Conservation (phyloP, 2,329 filamentous ascomycete species). For the Talaromyces verruculosus region DNA sequence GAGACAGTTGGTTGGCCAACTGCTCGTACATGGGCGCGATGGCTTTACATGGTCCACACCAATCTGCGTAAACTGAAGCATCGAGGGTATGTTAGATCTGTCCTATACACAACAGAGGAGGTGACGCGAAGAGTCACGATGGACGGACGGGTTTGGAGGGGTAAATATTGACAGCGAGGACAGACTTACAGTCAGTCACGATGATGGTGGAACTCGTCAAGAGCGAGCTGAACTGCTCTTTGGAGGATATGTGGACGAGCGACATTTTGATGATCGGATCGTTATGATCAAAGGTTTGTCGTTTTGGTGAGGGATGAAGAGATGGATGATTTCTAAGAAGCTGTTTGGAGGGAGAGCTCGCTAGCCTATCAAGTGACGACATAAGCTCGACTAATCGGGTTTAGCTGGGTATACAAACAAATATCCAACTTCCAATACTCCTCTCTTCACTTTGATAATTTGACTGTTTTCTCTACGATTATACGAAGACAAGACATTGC, state of each 20-base stretch:
- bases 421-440: neutral
- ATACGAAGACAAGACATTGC: no score
- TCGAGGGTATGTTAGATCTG: neutral
- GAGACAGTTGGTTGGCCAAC: slow-evolving; percentile 69
- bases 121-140: neutral
- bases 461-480: neutral
- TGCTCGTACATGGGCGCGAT: slow-evolving; percentile 82
- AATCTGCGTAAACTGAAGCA: slow-evolving; percentile 76
- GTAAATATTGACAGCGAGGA: neutral
- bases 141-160: slow-evolving; percentile 9
- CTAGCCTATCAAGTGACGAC: slow-evolving; percentile 13
- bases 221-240: slow-evolving; percentile 65
- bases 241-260: slow-evolving; percentile 60
- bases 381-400: slow-evolving; percentile 9
- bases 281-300: neutral
- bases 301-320: neutral
- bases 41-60: slow-evolving; percentile 79
- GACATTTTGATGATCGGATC: slow-evolving; percentile 33
- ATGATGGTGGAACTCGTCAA: slow-evolving; percentile 74
- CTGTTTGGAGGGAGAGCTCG: neutral
- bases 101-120: neutral
- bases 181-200: slow-evolving; percentile 78
- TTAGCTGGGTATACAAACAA: neutral
- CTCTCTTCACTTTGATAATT: neutral
- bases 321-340: slow-evolving; percentile 11